Conservation (phyloP, 768 basidiomycete species). For the Coprinopsis cinerea region DNA sequence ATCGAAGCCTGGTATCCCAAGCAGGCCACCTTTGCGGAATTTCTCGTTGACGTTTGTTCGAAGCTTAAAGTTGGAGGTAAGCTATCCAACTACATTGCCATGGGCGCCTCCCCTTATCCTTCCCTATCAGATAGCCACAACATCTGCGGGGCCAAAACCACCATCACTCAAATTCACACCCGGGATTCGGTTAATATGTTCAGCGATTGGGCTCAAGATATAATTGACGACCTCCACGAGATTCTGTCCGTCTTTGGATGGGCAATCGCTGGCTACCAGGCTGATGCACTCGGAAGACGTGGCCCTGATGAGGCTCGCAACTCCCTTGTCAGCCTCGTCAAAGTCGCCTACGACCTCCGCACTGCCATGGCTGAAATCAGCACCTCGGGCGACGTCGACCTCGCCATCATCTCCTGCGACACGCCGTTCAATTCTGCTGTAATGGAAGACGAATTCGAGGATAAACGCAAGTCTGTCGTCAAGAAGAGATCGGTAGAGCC, state of each 20-base stretch:
- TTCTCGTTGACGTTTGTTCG: constrained; percentile 8
- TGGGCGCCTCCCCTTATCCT: neutral
- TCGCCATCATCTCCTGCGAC: constrained; percentile 10
- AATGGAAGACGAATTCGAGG: constrained; percentile 7
- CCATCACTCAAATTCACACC: constrained; percentile 8
- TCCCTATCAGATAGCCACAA: constrained; percentile 1
- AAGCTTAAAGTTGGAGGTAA: constrained; percentile 10
- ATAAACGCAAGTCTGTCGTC: neutral
- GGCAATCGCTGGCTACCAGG: neutral
- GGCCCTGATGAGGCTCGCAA: neutral
- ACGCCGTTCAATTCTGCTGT: constrained; percentile 2
- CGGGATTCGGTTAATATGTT: constrained; percentile 7
- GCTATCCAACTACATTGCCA: neutral
- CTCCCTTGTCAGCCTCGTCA: constrained; percentile 1
- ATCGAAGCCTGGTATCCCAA: constrained; percentile 12
- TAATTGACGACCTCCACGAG: constrained; percentile 1
- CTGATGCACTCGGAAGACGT: neutral
- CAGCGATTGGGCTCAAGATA: constrained; percentile 7
- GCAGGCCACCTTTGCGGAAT: constrained; percentile 10
- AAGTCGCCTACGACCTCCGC: constrained; percentile 9
- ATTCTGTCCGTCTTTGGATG: constrained; percentile 7
- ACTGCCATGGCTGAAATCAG: constrained; percentile 11
- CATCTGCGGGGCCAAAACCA: constrained; percentile 7
- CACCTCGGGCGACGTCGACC: constrained; percentile 11
- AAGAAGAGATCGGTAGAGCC: neutral